Percentiles rank a stretch among this genome's conserved stretches.
Evolutionary conservation across 305 asterid genomes (phyloP).

Genomic region (Fraxinus ornus): DNA sequence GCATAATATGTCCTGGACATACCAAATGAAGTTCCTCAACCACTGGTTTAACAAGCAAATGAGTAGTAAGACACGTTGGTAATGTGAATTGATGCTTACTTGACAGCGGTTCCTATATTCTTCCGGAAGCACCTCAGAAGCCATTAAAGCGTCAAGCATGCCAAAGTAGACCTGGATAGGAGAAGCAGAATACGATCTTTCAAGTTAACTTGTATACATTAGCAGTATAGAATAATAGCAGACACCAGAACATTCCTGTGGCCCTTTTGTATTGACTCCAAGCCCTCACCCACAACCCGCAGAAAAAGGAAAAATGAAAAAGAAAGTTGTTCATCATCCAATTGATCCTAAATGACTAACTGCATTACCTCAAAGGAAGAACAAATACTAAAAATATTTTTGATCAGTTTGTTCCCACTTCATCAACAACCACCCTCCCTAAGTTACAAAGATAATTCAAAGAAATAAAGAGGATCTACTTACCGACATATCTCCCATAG

Average conservation of each 20-base stretch:
- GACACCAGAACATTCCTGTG: not conserved
- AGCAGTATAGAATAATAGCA: not conserved
- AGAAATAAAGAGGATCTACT: constrained; percentile 27
- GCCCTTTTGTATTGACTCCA: not conserved
- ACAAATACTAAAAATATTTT: not conserved
- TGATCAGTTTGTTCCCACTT: not conserved
- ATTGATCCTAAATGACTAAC: not conserved
- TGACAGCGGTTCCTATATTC: constrained; percentile 82
- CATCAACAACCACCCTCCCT: not conserved
- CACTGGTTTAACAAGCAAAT: not conserved
- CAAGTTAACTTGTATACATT: not conserved
- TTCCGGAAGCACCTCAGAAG: constrained; percentile 87
- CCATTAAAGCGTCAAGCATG: constrained; percentile 96
- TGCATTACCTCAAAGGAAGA: not conserved
- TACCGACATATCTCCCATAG: constrained; percentile 99
- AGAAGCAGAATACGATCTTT: constrained; percentile 1
- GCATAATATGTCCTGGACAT: constrained; percentile 75
- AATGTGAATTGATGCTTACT: constrained; percentile 33
- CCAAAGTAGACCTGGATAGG: constrained; percentile 78
- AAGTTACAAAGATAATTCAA: not conserved
- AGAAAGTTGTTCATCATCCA: not conserved
- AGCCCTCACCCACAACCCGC: not conserved
- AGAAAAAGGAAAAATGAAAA: not conserved
- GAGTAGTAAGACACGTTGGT: not conserved
- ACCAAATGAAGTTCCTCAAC: not conserved